Base-by-base conservation (phyloP, 257 asterid genomes). In the Pogostemon cablin region DNA sequence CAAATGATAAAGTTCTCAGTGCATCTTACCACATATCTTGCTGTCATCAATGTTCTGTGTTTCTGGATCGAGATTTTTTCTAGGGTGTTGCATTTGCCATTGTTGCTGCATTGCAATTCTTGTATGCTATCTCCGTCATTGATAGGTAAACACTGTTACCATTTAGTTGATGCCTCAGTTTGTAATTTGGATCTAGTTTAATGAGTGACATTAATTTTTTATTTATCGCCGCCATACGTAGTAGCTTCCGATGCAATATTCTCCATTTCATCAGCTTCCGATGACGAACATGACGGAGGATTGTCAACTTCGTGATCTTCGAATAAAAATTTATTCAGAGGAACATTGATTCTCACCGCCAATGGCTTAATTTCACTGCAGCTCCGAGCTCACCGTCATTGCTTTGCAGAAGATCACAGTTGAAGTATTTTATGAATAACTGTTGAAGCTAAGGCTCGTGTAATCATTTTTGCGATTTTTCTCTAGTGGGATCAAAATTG, bases 31-130 rank as follows among this genome's bases (percentile, higher is more conserved):
- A 91, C 99, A 32, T 93, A 91, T 84, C 96, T 93, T 78, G 99
- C 99, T 57, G 96, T 91, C 68, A 78, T 91, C 61, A 89, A 98
- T 73, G 96, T 93, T 64, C 75, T 93, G 68, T 91, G 96, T 73
- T 93, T 91, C 72, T 93, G 99, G 98, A 70, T 78, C 54, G 74
- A 88, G 73, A 91, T 78, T 78, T 86, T 74, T 87, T 89, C 75
- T 93, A 96, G 97, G 99, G 98, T 62, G 92, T 85, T 47, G 95
- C 90, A 4, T 91, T 93, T 87, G 90, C 96, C 44, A 80, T 83
- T 80, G 99, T 95, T 50, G 95, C 99, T 46, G 83, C 81, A 32
- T 83, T 93, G 91, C 99, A 91, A 72, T 93, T 93, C 83, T 72
- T 93, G 83, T 93, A 93, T 74, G 90, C 91, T 71, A 75, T 91